Evolutionary conservation across 306 rosid species (phyloP).

Genomic region (Fagus crenata): DNA sequence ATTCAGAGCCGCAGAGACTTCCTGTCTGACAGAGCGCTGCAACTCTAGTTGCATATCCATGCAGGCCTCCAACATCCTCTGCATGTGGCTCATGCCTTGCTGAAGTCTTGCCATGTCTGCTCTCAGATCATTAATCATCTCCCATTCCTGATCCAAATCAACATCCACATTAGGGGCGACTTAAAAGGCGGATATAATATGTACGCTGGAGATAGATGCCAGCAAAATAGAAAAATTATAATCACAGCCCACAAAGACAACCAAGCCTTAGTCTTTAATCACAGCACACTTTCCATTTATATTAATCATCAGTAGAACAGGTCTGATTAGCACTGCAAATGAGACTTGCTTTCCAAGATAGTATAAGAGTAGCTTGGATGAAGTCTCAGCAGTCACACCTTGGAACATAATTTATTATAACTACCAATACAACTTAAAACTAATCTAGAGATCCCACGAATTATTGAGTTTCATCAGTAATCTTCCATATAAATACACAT

Average conservation of each 20-base stretch:
- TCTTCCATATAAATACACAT: neutral
- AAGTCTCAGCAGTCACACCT: neutral
- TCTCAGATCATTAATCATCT: conserved; percentile 87
- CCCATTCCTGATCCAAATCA: conserved; percentile 79
- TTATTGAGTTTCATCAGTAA: neutral
- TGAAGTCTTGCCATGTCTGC: conserved; percentile 98
- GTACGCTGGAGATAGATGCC: neutral
- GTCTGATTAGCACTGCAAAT: neutral
- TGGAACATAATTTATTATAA: neutral
- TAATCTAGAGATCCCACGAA: conserved; percentile 5
- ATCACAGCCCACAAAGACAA: neutral
- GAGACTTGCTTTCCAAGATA: neutral
- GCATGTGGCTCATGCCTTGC: conserved; percentile 99
- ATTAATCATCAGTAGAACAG: neutral
- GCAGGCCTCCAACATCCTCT: conserved; percentile 99
- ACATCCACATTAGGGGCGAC: conserved; percentile 24
- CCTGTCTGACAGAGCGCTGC: conserved; percentile 99
- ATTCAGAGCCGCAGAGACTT: conserved; percentile 95
- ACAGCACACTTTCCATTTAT: neutral
- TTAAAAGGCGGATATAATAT: neutral
- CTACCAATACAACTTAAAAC: neutral
- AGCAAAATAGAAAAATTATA: neutral
- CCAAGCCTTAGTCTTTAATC: neutral
- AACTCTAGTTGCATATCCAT: conserved; percentile 99
- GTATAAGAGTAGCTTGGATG: neutral